Conservation (phyloP, 495 filamentous ascomycete genomes). For the Astrothelium subdiscretum region DNA sequence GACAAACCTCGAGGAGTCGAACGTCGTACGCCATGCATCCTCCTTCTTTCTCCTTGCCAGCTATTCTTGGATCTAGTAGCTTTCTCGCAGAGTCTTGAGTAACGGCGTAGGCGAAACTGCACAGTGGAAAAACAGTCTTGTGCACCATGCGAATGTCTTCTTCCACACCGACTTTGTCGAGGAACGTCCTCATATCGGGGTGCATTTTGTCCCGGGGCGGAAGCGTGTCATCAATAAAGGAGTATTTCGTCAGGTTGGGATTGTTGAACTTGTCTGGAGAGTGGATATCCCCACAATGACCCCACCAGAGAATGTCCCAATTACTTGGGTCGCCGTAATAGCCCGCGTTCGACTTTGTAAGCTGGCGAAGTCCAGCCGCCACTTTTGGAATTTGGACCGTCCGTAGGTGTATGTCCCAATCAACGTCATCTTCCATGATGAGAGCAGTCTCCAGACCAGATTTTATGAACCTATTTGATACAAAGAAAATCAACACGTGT, state of each 20-base stretch:
- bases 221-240: conserved; percentile 18
- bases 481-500: neutral
- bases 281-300: conserved; percentile 32
- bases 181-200: conserved; percentile 12
- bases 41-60: conserved; percentile 8
- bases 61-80: conserved; percentile 12
- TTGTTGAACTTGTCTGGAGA: conserved; percentile 9
- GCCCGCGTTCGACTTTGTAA: conserved; percentile 10
- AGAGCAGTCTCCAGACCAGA: conserved; percentile 33
- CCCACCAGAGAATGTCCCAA: conserved; percentile 35
- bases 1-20: conserved; percentile 23
- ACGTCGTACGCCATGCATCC: conserved; percentile 23
- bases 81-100: conserved; percentile 19
- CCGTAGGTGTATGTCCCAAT: conserved; percentile 34
- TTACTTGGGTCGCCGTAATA: conserved; percentile 21
- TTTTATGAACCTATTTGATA: conserved; percentile 24
- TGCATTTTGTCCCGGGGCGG: conserved; percentile 12
- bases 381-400: conserved; percentile 23
- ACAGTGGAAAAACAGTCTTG: conserved; percentile 28
- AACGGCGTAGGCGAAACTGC: conserved; percentile 37
- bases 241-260: conserved; percentile 5
- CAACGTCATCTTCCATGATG: conserved; percentile 38
- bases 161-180: conserved; percentile 15
- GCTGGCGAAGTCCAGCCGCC: conserved; percentile 19
- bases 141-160: conserved; percentile 29